Conservation (phyloP, 192 early-diverging fungal species). For the Gryganskiella cystojenkinii region DNA sequence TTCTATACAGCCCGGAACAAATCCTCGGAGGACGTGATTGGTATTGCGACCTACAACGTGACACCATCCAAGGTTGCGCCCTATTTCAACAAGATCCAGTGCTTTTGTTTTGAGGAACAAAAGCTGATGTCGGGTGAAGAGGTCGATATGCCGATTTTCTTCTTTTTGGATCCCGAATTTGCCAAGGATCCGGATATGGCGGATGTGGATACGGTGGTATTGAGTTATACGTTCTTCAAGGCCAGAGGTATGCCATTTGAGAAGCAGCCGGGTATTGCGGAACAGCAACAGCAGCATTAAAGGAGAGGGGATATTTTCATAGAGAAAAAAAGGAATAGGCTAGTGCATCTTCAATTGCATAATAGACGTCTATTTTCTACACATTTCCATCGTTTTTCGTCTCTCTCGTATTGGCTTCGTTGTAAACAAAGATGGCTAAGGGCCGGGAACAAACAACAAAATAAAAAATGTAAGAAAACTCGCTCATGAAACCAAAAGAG, state of each 20-base stretch:
- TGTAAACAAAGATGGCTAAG: too few relatives aligned
- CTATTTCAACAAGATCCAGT: constrained; percentile 99
- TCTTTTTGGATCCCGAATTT: constrained; percentile 98
- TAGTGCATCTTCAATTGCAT: too few relatives aligned
- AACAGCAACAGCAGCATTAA: constrained; percentile 32
- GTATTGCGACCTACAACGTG: constrained; percentile 97
- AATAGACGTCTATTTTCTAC: too few relatives aligned
- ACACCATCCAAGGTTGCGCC: constrained; percentile 91
- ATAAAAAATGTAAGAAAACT: too few relatives aligned
- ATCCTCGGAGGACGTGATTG: constrained; percentile 88
- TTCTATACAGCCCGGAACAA: constrained; percentile 95
- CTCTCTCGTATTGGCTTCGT: not conserved
- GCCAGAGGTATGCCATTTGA: constrained; percentile 46
- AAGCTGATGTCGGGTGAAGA: constrained; percentile 88
- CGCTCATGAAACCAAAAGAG: not conserved
- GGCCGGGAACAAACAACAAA: too few relatives aligned
- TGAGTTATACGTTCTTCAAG: constrained; percentile 98
- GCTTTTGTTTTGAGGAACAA: constrained; percentile 99
- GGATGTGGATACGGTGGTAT: constrained; percentile 90
- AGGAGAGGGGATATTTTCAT: not conserved
- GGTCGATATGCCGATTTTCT: constrained; percentile 97
- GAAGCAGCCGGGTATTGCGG: constrained; percentile 38
- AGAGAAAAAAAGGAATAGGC: not conserved
- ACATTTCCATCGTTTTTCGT: not conserved
- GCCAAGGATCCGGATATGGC: constrained; percentile 93